Evolutionary conservation across 1,139 yeast species (phyloP).

Genomic region (Spencermartinsiella ligniputridi): DNA sequence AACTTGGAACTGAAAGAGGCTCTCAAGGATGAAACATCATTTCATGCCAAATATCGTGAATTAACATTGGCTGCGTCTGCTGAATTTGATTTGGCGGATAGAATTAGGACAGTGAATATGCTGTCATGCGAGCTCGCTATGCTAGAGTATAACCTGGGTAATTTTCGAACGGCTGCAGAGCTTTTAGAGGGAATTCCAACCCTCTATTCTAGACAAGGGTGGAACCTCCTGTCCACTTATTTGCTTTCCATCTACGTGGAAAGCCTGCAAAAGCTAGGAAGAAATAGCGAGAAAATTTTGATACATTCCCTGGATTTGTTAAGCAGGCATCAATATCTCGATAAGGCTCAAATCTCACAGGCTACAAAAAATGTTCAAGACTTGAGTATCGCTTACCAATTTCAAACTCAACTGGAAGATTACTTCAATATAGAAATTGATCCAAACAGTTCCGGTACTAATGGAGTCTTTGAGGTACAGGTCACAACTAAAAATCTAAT

Average conservation of each 20-base stretch:
- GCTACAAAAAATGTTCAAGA: conserved; percentile 18
- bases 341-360: conserved; percentile 16
- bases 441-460: conserved; percentile 17
- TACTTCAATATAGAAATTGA: conserved; percentile 20
- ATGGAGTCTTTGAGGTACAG: conserved; percentile 6
- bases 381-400: conserved; percentile 11
- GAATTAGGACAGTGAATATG: conserved; percentile 64
- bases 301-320: conserved; percentile 31
- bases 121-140: conserved; percentile 80
- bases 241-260: conserved; percentile 62
- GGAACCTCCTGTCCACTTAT: conserved; percentile 67
- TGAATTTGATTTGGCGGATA: conserved; percentile 45
- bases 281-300: conserved; percentile 23
- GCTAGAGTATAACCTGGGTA: conserved; percentile 53
- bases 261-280: conserved; percentile 52
- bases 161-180: conserved; percentile 57
- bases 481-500: conserved; percentile 6
- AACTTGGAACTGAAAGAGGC: conserved; percentile 23
- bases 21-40: conserved; percentile 29
- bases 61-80: conserved; percentile 45
- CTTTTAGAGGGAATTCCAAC: conserved; percentile 66
- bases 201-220: conserved; percentile 61
- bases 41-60: conserved; percentile 34
- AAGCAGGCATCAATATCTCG: conserved; percentile 22
- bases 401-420: conserved; percentile 15